These are phyloP conservation scores for Lentinula aciculospora DNA, from an alignment of 768 basidiomycete genomes.

Conservation along the genomic window DNA sequence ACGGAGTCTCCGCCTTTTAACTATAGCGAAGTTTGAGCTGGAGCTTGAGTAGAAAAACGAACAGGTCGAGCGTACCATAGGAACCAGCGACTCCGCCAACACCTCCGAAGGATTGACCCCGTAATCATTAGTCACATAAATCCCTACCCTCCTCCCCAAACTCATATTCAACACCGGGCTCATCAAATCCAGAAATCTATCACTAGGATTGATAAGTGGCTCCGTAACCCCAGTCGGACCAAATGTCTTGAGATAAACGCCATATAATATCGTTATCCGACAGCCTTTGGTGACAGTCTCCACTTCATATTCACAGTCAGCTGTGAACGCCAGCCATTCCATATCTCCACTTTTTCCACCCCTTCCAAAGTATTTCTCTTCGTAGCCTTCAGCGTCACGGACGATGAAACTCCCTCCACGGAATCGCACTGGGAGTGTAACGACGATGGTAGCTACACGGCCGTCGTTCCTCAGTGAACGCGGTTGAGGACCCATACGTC, in stretches of 20 bases:
- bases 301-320: constrained; percentile 72
- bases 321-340: constrained; percentile 74
- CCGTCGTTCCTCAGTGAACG: constrained; percentile 54
- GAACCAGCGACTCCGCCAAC: constrained; percentile 65
- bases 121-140: constrained; percentile 67
- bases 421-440: constrained; percentile 72
- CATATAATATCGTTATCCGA: constrained; percentile 65
- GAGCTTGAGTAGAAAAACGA: not conserved
- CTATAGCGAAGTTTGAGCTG: constrained; percentile 26
- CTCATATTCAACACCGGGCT: constrained; percentile 68
- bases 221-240: constrained; percentile 49
- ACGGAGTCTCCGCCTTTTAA: constrained; percentile 74
- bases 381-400: constrained; percentile 44
- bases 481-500: constrained; percentile 50
- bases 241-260: constrained; percentile 63
- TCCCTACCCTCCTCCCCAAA: constrained; percentile 67
- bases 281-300: constrained; percentile 69
- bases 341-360: constrained; percentile 61
- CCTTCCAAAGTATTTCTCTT: constrained; percentile 59
- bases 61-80: constrained; percentile 45
- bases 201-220: constrained; percentile 68
- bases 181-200: constrained; percentile 65
- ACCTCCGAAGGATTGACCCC: constrained; percentile 63
- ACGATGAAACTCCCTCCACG: constrained; percentile 64
- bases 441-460: constrained; percentile 64